A percentile compares a stretch with the other conserved stretches of the same genome.
Conservation (phyloP, 768 basidiomycete species). For the Kwoniella sp. region DNA sequence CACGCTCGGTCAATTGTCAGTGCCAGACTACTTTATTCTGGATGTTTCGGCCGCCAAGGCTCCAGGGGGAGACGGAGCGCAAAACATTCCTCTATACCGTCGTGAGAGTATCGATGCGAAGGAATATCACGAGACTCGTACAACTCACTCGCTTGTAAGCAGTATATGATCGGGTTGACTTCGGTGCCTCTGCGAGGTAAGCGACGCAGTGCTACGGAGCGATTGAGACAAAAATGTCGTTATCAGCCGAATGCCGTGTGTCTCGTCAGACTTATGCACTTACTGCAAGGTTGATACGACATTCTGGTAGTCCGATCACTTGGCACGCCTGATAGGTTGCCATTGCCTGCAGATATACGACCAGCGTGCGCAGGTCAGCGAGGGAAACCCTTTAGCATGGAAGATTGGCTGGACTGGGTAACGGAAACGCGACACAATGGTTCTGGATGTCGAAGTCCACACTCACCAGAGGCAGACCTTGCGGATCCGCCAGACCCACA, state of each 20-base stretch:
- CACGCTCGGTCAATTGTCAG: too few relatives aligned
- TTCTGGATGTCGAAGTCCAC: too few relatives aligned
- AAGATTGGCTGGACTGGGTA: background rate
- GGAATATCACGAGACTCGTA: background rate
- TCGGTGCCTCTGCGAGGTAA: conserved; percentile 79
- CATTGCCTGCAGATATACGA: conserved; percentile 48
- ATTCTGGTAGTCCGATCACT: conserved; percentile 53
- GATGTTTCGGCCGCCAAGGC: too few relatives aligned
- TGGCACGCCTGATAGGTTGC: conserved; percentile 59
- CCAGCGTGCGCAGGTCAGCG: background rate
- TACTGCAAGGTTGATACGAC: conserved; percentile 54
- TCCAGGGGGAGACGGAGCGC: too few relatives aligned
- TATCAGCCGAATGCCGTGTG: conserved; percentile 2
- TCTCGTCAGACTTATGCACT: conserved; percentile 17
- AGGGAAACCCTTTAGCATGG: background rate
- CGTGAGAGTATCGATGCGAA: too few relatives aligned
- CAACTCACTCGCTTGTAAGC: conserved; percentile 65
- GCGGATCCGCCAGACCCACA: conserved; percentile 75
- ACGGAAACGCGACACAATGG: background rate
- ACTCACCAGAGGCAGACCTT: conserved; percentile 73
- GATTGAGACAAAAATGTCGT: background rate
- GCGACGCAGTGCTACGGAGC: conserved; percentile 64
- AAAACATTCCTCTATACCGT: too few relatives aligned
- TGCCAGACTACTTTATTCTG: too few relatives aligned
- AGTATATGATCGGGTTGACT: conserved; percentile 76